phyloP scores from a whole-genome alignment of 495 filamentous ascomycete genomes.

The Platismatia glauca region DNA sequence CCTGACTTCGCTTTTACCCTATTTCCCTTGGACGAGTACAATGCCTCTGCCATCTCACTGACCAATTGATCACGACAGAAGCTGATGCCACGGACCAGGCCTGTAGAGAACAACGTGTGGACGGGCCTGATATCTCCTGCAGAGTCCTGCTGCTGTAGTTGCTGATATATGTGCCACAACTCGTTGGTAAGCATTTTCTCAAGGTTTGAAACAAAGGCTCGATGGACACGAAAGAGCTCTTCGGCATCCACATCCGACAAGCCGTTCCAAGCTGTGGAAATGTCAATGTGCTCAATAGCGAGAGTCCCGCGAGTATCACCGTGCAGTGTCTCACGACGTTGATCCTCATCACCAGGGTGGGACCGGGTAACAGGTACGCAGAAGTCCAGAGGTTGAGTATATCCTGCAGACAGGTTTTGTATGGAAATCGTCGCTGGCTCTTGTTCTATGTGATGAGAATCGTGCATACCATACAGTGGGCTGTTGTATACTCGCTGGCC shows the following conservation, averaged over 20 bases:
- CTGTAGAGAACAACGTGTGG: conserved; percentile 8
- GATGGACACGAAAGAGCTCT: conserved; percentile 18
- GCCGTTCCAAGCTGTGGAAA: conserved; percentile 23
- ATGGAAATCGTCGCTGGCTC: conserved; percentile 8
- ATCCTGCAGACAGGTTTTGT: conserved; percentile 4
- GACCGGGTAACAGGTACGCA: conserved; percentile 14
- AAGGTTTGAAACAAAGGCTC: conserved; percentile 14
- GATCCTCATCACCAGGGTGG: conserved; percentile 6
- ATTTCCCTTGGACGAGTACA: conserved; percentile 10
- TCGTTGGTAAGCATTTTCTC: conserved; percentile 17
- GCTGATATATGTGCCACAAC: conserved; percentile 12
- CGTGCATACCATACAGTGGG: no score
- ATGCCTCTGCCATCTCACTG: conserved; percentile 12
- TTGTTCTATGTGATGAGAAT: background rate
- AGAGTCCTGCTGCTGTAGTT: conserved; percentile 7
- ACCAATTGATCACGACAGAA: conserved; percentile 14
- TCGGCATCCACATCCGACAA: conserved; percentile 15
- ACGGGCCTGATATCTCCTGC: background rate
- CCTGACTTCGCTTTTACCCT: conserved; percentile 1
- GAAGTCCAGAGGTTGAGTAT: conserved; percentile 13
- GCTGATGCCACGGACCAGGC: conserved; percentile 7
- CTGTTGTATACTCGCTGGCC: background rate
- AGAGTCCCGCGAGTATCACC: background rate
- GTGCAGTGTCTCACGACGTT: conserved; percentile 1
- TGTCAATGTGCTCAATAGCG: conserved; percentile 17